These are phyloP conservation scores for Citrus glauca DNA, from an alignment of 345 rosid species.

Conservation along the genomic window DNA sequence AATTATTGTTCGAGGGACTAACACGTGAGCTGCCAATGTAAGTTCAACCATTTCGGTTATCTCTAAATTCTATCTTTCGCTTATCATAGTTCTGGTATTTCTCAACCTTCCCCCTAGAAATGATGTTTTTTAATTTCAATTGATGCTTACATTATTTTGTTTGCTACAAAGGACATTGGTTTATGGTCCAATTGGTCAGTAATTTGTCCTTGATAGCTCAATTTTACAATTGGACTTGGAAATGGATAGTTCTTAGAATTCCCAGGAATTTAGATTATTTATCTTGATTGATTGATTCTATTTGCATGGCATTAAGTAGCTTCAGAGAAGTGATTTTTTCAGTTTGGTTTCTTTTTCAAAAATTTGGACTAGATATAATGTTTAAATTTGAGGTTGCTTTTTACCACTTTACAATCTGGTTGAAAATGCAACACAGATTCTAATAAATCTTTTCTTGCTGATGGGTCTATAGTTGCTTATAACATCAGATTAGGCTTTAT, in stretches of 20 bases:
- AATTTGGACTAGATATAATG: neutral
- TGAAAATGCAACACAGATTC: neutral
- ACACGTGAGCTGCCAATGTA: slow-evolving; percentile 86
- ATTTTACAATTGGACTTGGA: neutral
- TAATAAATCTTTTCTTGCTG: slow-evolving; percentile 7
- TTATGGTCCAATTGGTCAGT: slow-evolving; percentile 3
- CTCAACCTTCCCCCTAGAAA: neutral
- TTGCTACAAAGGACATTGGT: neutral
- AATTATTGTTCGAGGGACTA: slow-evolving; percentile 59
- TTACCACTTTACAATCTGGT: neutral
- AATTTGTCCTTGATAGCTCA: neutral
- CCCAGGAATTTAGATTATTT: neutral
- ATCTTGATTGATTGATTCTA: neutral
- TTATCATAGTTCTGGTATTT: neutral
- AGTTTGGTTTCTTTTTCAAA: neutral
- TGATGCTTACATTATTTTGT: neutral
- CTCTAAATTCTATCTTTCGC: neutral
- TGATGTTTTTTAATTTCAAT: neutral
- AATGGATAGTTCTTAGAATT: neutral
- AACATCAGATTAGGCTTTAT: slow-evolving; percentile 56
- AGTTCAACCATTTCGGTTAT: slow-evolving; percentile 30
- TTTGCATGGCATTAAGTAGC: neutral
- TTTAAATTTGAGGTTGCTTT: neutral
- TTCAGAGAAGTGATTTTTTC: neutral
- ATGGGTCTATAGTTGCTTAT: slow-evolving; percentile 17